A percentile compares a stretch with the other conserved stretches of the same genome.
These are phyloP conservation scores for Leishmania guyanensis DNA, from an alignment of 208 protist species.

Conservation along the genomic window DNA sequence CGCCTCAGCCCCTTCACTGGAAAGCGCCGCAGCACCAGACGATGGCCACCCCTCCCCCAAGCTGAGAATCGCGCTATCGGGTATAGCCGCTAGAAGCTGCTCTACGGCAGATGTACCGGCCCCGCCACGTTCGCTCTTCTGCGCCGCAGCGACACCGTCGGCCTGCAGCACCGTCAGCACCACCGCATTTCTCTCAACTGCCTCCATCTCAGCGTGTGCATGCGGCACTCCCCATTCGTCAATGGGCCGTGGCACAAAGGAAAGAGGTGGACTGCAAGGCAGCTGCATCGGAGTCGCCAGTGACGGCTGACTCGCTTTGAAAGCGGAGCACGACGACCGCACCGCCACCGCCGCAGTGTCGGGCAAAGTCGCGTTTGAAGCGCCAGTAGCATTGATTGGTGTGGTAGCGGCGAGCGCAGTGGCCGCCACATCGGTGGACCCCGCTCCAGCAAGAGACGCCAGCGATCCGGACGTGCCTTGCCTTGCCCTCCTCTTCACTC, in stretches of 20 bases:
- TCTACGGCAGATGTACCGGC: slow-evolving; percentile 5
- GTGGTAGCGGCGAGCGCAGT: neutral
- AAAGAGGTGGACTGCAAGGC: slow-evolving; percentile 22
- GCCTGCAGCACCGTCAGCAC: slow-evolving; percentile 57
- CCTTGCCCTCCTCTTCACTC: neutral
- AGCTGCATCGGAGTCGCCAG: neutral
- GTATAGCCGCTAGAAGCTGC: slow-evolving; percentile 11
- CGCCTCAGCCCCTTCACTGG: neutral
- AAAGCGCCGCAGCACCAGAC: neutral
- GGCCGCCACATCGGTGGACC: neutral
- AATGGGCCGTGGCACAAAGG: slow-evolving; percentile 22
- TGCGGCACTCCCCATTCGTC: slow-evolving; percentile 57
- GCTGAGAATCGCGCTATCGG: neutral
- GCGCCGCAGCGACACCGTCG: neutral
- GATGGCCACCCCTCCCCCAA: neutral
- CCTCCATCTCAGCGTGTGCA: slow-evolving; percentile 45
- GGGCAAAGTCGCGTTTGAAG: neutral
- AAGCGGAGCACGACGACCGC: neutral
- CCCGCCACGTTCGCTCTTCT: neutral
- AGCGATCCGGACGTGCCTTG: neutral
- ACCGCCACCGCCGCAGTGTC: neutral
- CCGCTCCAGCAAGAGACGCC: neutral
- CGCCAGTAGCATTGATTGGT: neutral
- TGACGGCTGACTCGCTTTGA: neutral
- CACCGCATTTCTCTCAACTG: slow-evolving; percentile 78